Evolutionary conservation across 2,329 filamentous ascomycete species (phyloP).

Genomic region (Beauveria scarabaeidicola): DNA sequence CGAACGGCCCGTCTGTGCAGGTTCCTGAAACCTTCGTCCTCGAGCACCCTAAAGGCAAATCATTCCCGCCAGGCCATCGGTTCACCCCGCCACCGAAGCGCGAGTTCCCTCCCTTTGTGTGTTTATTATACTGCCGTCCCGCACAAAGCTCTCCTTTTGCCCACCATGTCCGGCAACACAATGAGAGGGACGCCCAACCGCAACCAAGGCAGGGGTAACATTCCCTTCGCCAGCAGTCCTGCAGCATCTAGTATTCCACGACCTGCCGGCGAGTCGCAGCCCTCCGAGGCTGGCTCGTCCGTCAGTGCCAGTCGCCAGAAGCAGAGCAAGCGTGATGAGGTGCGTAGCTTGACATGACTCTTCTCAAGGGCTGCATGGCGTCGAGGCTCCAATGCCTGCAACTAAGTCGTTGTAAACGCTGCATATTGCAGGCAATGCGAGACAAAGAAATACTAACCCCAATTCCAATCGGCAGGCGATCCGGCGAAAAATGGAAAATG

Average conservation of each 20-base stretch:
- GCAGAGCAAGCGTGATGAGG: constrained; percentile 97
- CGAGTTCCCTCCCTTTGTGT: background rate
- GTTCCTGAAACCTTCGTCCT: constrained; percentile 5
- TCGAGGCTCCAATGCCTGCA: background rate
- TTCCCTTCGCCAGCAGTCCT: constrained; percentile 55
- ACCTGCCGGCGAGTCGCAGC: constrained; percentile 56
- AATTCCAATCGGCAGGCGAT: constrained; percentile 59
- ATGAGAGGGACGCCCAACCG: constrained; percentile 63
- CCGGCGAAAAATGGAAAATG: constrained; percentile 90
- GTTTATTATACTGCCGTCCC: constrained; percentile 1
- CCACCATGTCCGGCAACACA: constrained; percentile 50
- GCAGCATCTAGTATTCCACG: constrained; percentile 59
- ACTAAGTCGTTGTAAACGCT: background rate
- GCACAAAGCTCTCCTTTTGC: background rate
- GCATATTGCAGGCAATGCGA: background rate
- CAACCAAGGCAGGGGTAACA: constrained; percentile 47
- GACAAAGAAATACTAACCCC: background rate
- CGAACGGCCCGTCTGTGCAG: constrained; percentile 5
- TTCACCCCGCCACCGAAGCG: background rate
- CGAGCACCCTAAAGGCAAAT: background rate
- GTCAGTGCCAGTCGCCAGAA: constrained; percentile 93
- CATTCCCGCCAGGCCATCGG: background rate
- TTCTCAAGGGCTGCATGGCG: background rate
- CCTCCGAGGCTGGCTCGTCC: constrained; percentile 55
- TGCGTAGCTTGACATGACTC: constrained; percentile 37